Conservation (phyloP, 2,329 filamentous ascomycete genomes). For the Arthrinium puccinioides region DNA sequence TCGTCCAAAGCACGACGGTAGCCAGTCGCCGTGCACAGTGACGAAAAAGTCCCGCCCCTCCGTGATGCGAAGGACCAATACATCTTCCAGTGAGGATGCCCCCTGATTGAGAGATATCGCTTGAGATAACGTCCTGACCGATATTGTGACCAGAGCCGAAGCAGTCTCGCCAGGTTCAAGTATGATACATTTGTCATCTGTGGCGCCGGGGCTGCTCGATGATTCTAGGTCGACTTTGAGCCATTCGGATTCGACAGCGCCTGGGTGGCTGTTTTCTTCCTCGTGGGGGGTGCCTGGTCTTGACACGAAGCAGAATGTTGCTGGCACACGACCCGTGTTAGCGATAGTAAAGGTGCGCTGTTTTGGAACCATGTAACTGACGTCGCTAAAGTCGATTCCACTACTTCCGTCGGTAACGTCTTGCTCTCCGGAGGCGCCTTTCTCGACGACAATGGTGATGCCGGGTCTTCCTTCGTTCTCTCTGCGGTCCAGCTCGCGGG, state of each 20-base stretch:
- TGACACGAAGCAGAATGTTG: slow-evolving; percentile 74
- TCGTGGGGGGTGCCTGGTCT: slow-evolving; percentile 48
- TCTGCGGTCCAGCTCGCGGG: slow-evolving; percentile 76
- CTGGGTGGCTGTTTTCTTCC: slow-evolving; percentile 9
- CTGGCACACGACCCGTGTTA: slow-evolving; percentile 80
- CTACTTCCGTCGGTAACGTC: slow-evolving; percentile 37
- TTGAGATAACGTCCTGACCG: slow-evolving; percentile 56
- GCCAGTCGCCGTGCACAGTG: slow-evolving; percentile 70
- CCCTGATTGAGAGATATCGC: slow-evolving; percentile 67
- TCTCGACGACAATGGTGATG: slow-evolving; percentile 78
- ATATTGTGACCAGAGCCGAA: slow-evolving; percentile 59
- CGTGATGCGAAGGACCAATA: slow-evolving; percentile 77
- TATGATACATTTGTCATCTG: slow-evolving; percentile 43
- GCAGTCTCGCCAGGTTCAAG: slow-evolving; percentile 81
- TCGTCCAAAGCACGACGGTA: slow-evolving; percentile 73
- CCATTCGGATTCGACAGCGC: slow-evolving; percentile 15
- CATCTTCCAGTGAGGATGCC: slow-evolving; percentile 64
- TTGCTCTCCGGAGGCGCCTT: slow-evolving; percentile 22
- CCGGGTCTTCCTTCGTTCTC: slow-evolving; percentile 86
- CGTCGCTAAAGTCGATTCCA: slow-evolving; percentile 70
- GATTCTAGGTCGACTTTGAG: slow-evolving; percentile 16
- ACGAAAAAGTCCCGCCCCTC: slow-evolving; percentile 90
- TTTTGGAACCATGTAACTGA: slow-evolving; percentile 62
- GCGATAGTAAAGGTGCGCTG: slow-evolving; percentile 71
- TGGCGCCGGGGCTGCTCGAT: slow-evolving; percentile 22